Base-by-base conservation (phyloP, 148 eudicot species). In the Silene conica region DNA sequence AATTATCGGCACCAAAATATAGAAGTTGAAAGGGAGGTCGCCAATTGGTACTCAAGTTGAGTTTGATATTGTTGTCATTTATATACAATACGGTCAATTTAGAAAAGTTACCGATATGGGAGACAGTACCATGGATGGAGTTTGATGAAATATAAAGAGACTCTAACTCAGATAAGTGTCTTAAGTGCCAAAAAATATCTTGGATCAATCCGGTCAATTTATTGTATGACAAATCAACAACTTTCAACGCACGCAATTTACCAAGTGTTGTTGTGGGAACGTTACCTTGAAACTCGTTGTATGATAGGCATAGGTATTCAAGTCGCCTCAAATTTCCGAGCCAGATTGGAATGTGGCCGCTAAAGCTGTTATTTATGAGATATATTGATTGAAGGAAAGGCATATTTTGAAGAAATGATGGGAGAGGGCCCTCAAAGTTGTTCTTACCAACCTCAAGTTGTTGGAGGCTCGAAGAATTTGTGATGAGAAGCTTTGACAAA, bases 401-500 rank as follows among this genome's bases (percentile, higher is more conserved):
- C 34, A 31, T 31, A 31, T 31, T 31, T 31, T 31, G 2, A 31
- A 31, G 3, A 31, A 31, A 31, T 2, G 34, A 31, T 31, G 34
- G 34, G 34, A 31, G 4, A 31, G 5, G 34, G 34, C 34, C 34
- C 4, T 25, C 62, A 28, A 70, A 22, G 9, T 31, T 4, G 46
- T 55, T 70, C 1, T 0, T 0, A 55, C 23, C 1, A 28, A 70
- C 23, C 26, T 70, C 73, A 52, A 70, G 63, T 46, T 28, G 46
- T 25, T 18, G 61, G 55, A 70, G 73, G 41, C 46, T 13, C 77
- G 85, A 16, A 81, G 55, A 61, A 82, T 28, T 14, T 34, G 31
- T 3, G 84, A 82, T 18, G 55, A 2, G 8, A 25, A 16, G 15
- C 20, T 64, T 7, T 3, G 68, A 16, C 6, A 31, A 31, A 28